Evolutionary conservation across 371 early-diverging fungal genomes (phyloP).

Genomic region (Mortierella sp.): DNA sequence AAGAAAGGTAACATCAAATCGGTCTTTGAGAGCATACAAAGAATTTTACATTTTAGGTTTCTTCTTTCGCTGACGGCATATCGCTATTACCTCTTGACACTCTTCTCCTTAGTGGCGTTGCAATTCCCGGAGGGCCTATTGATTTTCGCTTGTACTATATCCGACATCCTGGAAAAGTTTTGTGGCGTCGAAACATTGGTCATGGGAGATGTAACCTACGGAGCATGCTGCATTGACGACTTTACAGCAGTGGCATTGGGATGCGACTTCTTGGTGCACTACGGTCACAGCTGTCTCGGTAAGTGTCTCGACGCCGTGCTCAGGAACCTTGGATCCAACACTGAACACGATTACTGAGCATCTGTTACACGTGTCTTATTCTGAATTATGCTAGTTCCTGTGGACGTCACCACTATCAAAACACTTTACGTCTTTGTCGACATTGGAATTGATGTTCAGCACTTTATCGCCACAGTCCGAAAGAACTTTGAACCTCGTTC

Average conservation of each 20-base stretch:
- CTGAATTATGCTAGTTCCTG: slow-evolving; percentile 77
- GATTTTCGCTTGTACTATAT: slow-evolving; percentile 94
- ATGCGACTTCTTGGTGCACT: slow-evolving; percentile 99
- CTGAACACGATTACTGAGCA: background rate
- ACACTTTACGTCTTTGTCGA: slow-evolving; percentile 99
- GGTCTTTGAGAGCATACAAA: background rate
- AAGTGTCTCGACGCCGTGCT: slow-evolving; percentile 9
- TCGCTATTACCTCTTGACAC: background rate
- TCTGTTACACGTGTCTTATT: background rate
- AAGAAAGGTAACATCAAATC: slow-evolving; percentile 72
- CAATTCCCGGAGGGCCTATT: slow-evolving; percentile 99
- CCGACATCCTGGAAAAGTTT: slow-evolving; percentile 94
- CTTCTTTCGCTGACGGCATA: background rate
- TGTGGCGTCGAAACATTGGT: slow-evolving; percentile 93
- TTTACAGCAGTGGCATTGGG: slow-evolving; percentile 93
- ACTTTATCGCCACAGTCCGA: slow-evolving; percentile 92
- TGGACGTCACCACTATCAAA: slow-evolving; percentile 94
- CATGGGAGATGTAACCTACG: slow-evolving; percentile 99
- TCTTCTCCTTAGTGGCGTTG: slow-evolving; percentile 80
- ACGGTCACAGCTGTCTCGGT: slow-evolving; percentile 98
- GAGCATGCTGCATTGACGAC: slow-evolving; percentile 99
- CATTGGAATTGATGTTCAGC: slow-evolving; percentile 95
- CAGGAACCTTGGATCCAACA: background rate
- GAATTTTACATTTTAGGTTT: background rate
- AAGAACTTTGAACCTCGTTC: slow-evolving; percentile 84